These are phyloP conservation scores for Emericellopsis atlantica DNA, from an alignment of 2,329 filamentous ascomycete genomes.

Conservation along the genomic window DNA sequence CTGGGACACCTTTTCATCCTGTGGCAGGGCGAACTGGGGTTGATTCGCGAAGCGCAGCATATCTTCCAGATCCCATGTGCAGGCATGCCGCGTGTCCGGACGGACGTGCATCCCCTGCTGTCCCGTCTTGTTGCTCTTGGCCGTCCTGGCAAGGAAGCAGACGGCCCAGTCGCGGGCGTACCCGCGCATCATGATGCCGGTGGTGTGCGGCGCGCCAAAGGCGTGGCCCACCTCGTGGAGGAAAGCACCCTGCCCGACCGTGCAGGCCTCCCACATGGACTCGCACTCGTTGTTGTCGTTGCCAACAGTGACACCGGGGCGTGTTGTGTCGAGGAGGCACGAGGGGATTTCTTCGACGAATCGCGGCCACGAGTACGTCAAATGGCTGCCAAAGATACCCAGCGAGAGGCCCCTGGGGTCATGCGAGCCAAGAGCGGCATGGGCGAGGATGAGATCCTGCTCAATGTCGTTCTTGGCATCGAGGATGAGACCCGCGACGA, in stretches of 20 bases:
- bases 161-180: constrained; percentile 27
- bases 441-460: constrained; percentile 46
- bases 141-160: constrained; percentile 22
- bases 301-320: constrained; percentile 22
- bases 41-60: constrained; percentile 55
- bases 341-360: constrained; percentile 51
- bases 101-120: constrained; percentile 7
- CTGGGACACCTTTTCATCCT: constrained; percentile 29
- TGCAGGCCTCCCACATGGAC: constrained; percentile 30
- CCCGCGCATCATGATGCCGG: constrained; percentile 46
- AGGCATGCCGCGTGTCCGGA: constrained; percentile 37
- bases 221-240: constrained; percentile 60
- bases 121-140: constrained; percentile 14
- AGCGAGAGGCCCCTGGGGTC: constrained; percentile 47
- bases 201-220: constrained; percentile 57
- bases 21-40: constrained; percentile 54
- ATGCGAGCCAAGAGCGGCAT: constrained; percentile 46
- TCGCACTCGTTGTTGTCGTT: constrained; percentile 28
- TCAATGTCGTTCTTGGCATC: constrained; percentile 55
- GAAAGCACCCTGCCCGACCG: constrained; percentile 53
- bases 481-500: constrained; percentile 58
- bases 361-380: constrained; percentile 57
- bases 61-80: constrained; percentile 56
- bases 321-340: constrained; percentile 29
- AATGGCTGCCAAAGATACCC: constrained; percentile 60